Evolutionary conservation across 129 eudicot species (phyloP), one percentile per base, ranked within the genome.

Genomic region (Flaveria brownii): DNA sequence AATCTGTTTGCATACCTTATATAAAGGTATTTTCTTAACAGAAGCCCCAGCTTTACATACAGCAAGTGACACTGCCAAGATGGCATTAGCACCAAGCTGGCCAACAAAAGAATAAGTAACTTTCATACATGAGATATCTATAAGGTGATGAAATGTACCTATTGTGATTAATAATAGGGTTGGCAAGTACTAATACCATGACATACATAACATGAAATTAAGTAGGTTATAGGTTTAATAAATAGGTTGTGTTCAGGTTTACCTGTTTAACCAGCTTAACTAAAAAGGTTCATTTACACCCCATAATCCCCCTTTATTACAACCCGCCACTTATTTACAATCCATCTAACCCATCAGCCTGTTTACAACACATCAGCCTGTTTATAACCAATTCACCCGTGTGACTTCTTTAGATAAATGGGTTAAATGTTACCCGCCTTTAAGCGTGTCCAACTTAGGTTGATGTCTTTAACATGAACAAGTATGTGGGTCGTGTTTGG

Each of bases 41-140:
- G 77, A 46, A 15, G 86, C 86, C 14, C 86, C 86, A 26, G 86
- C 83, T 61, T 83, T 83, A 61, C 86, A 83, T 6, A 83, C 76
- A 78, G 86, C 83, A 68, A 83, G 83, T 60, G 83, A 83, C n/a
- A 83, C 86, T 12, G 86, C 86, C 23, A 83, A 63, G 18, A 83
- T 83, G 70, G 86, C 86, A 78, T 83, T 83, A 49, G 86, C 86
- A 59, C 86, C 86, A 78, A 83, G 86, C 86, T 83, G 85, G n/a
- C 12, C 28, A 61, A 73, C 56, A 73, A 8, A 12, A 47, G 50
- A 50, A 61, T 7, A 26, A 2, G 51, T 30, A 41, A 73, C 23
- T 22, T 9, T 46, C 6, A 59, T 36, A 26, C 50, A 60, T 17
- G 67, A 56, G 16, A 62, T 20, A 22, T 56, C 5, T 18, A 5